Evolutionary conservation across 257 asterid genomes (phyloP).

Genomic region (Nicotiana tabacum): DNA sequence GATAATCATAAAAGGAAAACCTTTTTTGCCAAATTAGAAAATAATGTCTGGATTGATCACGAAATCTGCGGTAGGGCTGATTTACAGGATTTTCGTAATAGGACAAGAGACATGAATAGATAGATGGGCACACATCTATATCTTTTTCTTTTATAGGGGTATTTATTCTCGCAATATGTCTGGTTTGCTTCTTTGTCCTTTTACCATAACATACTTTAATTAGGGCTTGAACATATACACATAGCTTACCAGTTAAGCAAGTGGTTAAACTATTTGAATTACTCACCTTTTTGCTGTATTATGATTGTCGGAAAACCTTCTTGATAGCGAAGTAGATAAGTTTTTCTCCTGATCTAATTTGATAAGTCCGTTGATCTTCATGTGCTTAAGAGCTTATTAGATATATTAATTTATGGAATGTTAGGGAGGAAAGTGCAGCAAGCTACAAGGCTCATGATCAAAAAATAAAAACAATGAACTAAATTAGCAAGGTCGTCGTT

Average conservation of each 20-base stretch:
- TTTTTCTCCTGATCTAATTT: too few relatives aligned
- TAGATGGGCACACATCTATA: not conserved
- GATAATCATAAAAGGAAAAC: not conserved
- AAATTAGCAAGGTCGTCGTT: too few relatives aligned
- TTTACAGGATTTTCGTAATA: not conserved
- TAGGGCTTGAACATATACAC: not conserved
- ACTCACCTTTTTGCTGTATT: too few relatives aligned
- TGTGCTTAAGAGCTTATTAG: too few relatives aligned
- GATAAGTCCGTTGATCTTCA: too few relatives aligned
- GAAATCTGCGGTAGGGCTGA: not conserved
- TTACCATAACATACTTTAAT: not conserved
- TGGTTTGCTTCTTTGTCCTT: not conserved
- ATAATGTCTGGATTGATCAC: not conserved
- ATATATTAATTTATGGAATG: too few relatives aligned
- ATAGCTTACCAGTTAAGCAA: slow-evolving; percentile 3
- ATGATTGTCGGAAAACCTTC: too few relatives aligned
- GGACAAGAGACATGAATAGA: not conserved
- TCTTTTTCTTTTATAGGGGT: too few relatives aligned
- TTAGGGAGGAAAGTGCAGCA: too few relatives aligned
- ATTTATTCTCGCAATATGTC: not conserved
- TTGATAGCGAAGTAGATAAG: too few relatives aligned
- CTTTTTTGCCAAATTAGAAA: not conserved
- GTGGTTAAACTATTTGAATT: not conserved
- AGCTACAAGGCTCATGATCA: too few relatives aligned
- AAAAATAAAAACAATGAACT: too few relatives aligned